These are phyloP conservation scores for Termitomyces sp. DNA, from an alignment of 768 basidiomycete species.

Conservation along the genomic window DNA sequence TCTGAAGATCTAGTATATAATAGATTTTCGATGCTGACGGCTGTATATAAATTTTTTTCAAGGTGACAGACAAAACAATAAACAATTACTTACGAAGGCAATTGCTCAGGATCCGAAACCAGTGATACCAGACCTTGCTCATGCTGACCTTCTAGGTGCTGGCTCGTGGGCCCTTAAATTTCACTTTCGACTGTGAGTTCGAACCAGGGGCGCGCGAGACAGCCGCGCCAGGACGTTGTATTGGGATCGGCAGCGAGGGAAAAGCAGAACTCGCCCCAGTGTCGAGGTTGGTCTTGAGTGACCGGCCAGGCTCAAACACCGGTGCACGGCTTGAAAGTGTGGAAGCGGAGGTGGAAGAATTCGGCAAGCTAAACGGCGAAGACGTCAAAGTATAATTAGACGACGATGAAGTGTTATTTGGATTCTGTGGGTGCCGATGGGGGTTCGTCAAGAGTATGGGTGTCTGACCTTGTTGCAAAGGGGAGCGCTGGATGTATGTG, in stretches of 20 bases:
- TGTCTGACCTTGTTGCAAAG: slow-evolving; percentile 18
- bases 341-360: neutral
- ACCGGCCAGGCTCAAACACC: slow-evolving; percentile 14
- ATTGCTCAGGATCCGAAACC: neutral
- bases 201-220: neutral
- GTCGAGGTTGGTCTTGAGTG: neutral
- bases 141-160: neutral
- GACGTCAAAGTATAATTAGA: slow-evolving; percentile 3
- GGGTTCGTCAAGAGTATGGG: slow-evolving; percentile 18
- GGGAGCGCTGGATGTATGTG: slow-evolving; percentile 20
- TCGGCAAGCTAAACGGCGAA: neutral
- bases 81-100: neutral
- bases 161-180: neutral
- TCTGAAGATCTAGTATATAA: neutral
- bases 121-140: neutral
- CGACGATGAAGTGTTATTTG: slow-evolving; percentile 10
- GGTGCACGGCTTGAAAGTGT: slow-evolving; percentile 12
- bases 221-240: slow-evolving; percentile 5
- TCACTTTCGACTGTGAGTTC: neutral
- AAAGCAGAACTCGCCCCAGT: neutral
- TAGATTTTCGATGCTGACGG: neutral
- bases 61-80: neutral
- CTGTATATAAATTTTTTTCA: neutral
- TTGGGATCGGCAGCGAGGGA: slow-evolving; percentile 3
- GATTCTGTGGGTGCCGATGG: slow-evolving; percentile 21